phyloP scores from a whole-genome alignment of 73 alveolate species.

The Paraurostyla sp. region DNA sequence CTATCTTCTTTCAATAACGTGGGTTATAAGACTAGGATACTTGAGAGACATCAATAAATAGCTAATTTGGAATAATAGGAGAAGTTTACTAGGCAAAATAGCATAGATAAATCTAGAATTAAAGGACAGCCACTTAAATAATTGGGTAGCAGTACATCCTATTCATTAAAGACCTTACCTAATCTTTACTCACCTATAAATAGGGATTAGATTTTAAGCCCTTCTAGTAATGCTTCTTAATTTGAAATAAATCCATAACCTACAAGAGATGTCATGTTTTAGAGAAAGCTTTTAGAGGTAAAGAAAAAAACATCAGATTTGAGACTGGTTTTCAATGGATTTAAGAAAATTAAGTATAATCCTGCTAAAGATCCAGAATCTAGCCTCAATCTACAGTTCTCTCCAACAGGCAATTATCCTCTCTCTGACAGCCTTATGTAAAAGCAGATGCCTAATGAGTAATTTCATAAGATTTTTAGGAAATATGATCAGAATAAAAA shows the following conservation, averaged over 20 bases:
- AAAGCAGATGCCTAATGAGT: not conserved
- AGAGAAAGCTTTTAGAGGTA: not conserved
- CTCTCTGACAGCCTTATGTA: too few species aligned
- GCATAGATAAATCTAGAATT: not conserved
- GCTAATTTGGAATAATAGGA: not conserved
- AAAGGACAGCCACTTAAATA: not conserved
- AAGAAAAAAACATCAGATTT: slow-evolving; percentile 2
- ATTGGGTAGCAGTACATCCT: not conserved
- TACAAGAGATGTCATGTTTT: not conserved
- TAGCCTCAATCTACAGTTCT: not conserved
- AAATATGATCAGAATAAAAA: not conserved
- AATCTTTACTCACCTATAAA: not conserved
- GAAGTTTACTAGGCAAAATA: not conserved
- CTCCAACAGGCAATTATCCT: not conserved
- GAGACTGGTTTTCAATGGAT: slow-evolving; percentile 15
- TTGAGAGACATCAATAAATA: not conserved
- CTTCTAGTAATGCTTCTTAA: not conserved
- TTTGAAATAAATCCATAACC: not conserved
- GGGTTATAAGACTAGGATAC: not conserved
- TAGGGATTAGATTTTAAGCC: not conserved
- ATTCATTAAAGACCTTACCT: not conserved
- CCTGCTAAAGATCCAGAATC: not conserved
- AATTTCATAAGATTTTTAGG: not conserved
- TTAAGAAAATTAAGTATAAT: slow-evolving; percentile 22
- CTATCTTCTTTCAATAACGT: not conserved